Conservation (phyloP, 1,284 basidiomycete species). For the Pseudozyma hubeiensis region DNA sequence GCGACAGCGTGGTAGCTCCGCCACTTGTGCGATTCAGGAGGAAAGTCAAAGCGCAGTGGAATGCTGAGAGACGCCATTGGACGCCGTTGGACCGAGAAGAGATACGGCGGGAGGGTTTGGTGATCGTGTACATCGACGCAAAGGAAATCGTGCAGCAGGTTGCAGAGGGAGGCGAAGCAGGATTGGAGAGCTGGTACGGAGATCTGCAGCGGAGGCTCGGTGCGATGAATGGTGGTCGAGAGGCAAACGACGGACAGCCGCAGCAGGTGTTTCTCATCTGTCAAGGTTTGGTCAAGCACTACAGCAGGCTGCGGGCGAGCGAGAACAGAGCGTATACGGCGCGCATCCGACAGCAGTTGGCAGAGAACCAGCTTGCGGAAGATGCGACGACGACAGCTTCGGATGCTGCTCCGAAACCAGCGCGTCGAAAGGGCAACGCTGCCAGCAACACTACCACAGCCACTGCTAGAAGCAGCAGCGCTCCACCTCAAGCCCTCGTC, state of each 20-base stretch:
- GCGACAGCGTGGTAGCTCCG: conserved; percentile 28
- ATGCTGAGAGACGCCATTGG: conserved; percentile 35
- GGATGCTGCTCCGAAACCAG: conserved; percentile 4
- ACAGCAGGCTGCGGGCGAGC: conserved; percentile 17
- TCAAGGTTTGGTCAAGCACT: conserved; percentile 47
- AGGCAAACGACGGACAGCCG: background rate
- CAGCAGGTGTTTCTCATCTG: conserved; percentile 43
- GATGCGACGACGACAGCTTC: background rate
- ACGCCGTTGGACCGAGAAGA: conserved; percentile 26
- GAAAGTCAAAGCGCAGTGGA: conserved; percentile 31
- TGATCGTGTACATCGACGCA: conserved; percentile 36
- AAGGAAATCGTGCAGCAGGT: conserved; percentile 34
- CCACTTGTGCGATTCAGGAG: conserved; percentile 34
- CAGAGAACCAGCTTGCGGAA: conserved; percentile 7
- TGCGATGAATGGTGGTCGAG: conserved; percentile 7
- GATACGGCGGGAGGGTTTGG: conserved; percentile 25
- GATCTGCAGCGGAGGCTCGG: conserved; percentile 21
- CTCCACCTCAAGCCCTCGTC: conserved; percentile 12
- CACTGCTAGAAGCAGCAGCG: background rate
- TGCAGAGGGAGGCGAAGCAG: conserved; percentile 10
- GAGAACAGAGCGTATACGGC: conserved; percentile 47
- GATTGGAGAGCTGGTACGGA: conserved; percentile 34
- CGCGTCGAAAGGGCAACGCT: conserved; percentile 16
- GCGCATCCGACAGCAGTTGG: conserved; percentile 40
- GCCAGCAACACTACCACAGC: background rate